Base-by-base conservation (phyloP, 108 stramenopile species). In the Stephanodiscus minutulus region DNA sequence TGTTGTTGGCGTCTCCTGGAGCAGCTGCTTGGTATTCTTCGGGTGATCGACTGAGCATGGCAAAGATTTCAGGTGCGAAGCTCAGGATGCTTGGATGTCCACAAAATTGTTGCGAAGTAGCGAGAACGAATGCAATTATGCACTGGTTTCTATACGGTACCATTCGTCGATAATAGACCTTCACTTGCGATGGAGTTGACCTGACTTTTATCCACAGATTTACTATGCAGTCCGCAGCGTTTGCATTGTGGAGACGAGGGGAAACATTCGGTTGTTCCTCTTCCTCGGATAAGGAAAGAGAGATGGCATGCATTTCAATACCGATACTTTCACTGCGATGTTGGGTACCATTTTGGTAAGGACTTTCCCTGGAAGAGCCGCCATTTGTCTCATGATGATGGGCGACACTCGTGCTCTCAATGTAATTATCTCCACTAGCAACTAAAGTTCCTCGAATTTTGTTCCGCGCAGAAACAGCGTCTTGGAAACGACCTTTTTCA, bases 41-140 rank as follows among this genome's bases (percentile, higher is more conserved):
- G 20, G 21, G 15, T 49, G 63, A 49, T 20, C 41, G 53, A 22
- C 46, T 61, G 15, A 70, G 44, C 25, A 72, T 48, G 8, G 79
- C 43, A 59, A 91, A 88, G 33, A 91, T 91, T 27, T 76, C 71
- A 9, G 90, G 83, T 28, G 90, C 85, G 64, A 80, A 91, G 58
- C 77, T 91, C 48, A 91, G 68, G 8, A 91, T 79, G 64, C 58
- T 85, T 1, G 88, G 79, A 70, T 91, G 90, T 12, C 90, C 90
- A 74, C 88, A 88, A 61, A 91, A 85, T 77, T 91, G 87, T 64
- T 91, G 90, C 44, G 74, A 73, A 15, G 73, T 59, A 15, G 90
- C 70, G 22, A 91, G 60, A 52, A 88, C 87, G 11, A 86, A 55
- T 24, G 88, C 68, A 72, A 91, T 83, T 7, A 55, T 76, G 17